Conservation (phyloP, 1,139 yeast species). For the Hanseniaspora gamundiae region DNA sequence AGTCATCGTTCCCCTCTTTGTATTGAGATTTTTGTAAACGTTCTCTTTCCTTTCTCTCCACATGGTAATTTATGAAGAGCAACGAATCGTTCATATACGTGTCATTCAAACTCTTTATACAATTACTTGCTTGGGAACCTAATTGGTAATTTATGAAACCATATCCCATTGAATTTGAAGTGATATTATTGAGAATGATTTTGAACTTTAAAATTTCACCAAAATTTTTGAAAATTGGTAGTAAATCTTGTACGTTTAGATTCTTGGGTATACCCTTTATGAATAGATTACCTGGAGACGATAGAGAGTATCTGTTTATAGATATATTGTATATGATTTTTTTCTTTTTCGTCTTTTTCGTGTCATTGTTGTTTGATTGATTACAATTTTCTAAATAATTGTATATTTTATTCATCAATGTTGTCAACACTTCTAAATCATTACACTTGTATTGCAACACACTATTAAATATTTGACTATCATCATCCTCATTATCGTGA, state of each 20-base stretch:
- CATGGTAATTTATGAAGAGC: constrained; percentile 35
- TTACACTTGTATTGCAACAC: not conserved
- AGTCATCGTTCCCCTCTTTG: constrained; percentile 18
- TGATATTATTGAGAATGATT: constrained; percentile 29
- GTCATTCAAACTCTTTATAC: constrained; percentile 34
- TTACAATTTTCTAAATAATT: not conserved
- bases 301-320: constrained; percentile 30
- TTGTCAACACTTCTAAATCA: not conserved
- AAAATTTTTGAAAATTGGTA: constrained; percentile 29
- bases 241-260: constrained; percentile 30
- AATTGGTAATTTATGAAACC: constrained; percentile 36
- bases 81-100: constrained; percentile 26
- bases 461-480: not conserved
- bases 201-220: constrained; percentile 36
- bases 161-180: constrained; percentile 33
- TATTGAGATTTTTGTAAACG: constrained; percentile 19
- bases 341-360: not conserved
- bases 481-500: not conserved
- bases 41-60: constrained; percentile 40
- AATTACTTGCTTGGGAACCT: constrained; percentile 33
- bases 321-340: not conserved
- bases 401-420: not conserved
- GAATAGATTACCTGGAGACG: constrained; percentile 57
- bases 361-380: too few relatives aligned
- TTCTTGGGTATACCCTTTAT: constrained; percentile 37